A percentile compares a stretch with the other conserved stretches of the same genome.
These are phyloP conservation scores for Grosmannia huntii DNA, from an alignment of 2,329 filamentous ascomycete species.

Conservation along the genomic window DNA sequence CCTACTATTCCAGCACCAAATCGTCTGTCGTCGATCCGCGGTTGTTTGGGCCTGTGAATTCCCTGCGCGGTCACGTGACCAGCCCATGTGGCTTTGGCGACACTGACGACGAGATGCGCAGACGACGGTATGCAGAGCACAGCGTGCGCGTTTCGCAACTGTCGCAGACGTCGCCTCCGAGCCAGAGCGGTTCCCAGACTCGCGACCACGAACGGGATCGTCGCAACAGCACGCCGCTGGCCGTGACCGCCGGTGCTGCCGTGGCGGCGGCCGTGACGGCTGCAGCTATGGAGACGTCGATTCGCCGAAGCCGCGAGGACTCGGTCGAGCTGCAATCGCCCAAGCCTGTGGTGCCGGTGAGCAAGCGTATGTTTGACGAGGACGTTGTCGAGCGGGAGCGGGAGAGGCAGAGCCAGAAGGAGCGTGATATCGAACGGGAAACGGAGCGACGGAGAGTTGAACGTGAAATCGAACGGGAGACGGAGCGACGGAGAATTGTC, in stretches of 20 bases:
- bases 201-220: background rate
- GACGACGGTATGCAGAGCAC: background rate
- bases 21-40: slow-evolving; percentile 42
- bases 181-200: slow-evolving; percentile 10
- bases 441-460: background rate
- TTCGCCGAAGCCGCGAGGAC: background rate
- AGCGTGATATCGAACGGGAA: background rate
- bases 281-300: background rate
- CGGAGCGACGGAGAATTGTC: background rate
- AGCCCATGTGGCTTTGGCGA: slow-evolving; percentile 43
- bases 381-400: slow-evolving; percentile 13
- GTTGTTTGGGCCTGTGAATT: slow-evolving; percentile 48
- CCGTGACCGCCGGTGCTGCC: background rate
- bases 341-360: slow-evolving; percentile 63
- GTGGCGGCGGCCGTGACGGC: background rate
- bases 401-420: slow-evolving; percentile 3
- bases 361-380: slow-evolving; percentile 52
- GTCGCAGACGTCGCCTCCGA: slow-evolving; percentile 4
- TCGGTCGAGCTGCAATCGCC: slow-evolving; percentile 62
- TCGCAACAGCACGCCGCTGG: background rate
- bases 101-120: slow-evolving; percentile 17
- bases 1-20: slow-evolving; percentile 18
- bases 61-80: slow-evolving; percentile 42
- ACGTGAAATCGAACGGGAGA: too few species aligned
- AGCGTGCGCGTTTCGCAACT: background rate